Evolutionary conservation across 208 protist genomes (phyloP), one percentile per base, ranked within the genome.

Genomic region (Crithidia thermophila): DNA sequence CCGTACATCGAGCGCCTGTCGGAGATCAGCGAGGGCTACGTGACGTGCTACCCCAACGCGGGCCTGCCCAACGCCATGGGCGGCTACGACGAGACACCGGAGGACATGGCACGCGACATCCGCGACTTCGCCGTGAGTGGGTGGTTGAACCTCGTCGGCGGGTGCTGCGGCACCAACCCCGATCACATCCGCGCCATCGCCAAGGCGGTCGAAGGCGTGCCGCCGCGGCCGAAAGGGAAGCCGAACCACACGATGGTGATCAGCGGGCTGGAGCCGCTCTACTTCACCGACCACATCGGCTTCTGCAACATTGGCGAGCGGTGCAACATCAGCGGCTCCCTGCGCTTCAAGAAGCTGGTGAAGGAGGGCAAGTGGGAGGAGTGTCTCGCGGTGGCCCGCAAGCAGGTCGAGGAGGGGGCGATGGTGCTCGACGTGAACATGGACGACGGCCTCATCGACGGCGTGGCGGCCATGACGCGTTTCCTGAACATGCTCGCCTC

Each of bases 381-480:
- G 28, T 85, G 77, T 34, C 77, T 93, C 6, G 67, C 72, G 14
- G 74, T 92, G 33, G 85, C 86, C 27, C 71, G 77, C 60, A 72
- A 79, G 72, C 94, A 98, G 79, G 93, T 98, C 2, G 90, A 99
- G 59, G 81, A 91, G n/a, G 97, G 97, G 39, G 97, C 97, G 8
- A 97, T 98, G 85, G 81, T 99, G 11, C 68, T 99, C 33, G 98
- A 99, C 79, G 87, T 99, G 49, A 99, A 99, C 83, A 89, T 99
- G 72, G 98, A 99, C 72, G 98, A 99, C 57, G 97, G 96, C 53
- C 82, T 99, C 75, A 76, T 99, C 59, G 97, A 99, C 70, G 81
- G 86, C 63, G 82, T 92, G 7, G 63, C 61, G 14, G 87, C 89
- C 25, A 98, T 99, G 81, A 87, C 67, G 36, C 96, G 93, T 59